Percentiles rank a stretch among this genome's conserved stretches.
These are phyloP conservation scores for Calendula officinalis DNA, from an alignment of 129 eudicot species.

Conservation along the genomic window DNA sequence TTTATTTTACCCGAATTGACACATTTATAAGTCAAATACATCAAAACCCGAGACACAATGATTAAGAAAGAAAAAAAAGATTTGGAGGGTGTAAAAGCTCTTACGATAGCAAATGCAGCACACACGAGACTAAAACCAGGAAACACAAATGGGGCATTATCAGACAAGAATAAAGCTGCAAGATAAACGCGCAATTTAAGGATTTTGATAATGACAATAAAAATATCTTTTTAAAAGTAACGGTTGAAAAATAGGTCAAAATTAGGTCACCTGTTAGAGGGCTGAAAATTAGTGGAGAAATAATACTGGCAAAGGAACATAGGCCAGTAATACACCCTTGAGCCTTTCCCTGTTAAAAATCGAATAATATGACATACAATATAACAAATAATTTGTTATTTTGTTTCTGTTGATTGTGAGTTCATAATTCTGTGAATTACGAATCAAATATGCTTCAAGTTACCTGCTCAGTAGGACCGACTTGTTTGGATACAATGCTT, in stretches of 20 bases:
- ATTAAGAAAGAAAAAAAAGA: conserved; percentile 5
- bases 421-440: neutral
- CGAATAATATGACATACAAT: too few species aligned
- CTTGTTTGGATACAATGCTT: conserved; percentile 73
- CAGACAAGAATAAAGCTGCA: conserved; percentile 76
- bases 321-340: conserved; percentile 10
- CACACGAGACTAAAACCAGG: conserved; percentile 86
- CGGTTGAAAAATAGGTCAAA: neutral
- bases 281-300: conserved; percentile 10
- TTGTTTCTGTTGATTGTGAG: neutral
- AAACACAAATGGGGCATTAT: conserved; percentile 74
- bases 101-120: conserved; percentile 57
- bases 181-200: neutral
- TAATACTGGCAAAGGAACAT: conserved; percentile 8
- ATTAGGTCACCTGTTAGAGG: conserved; percentile 51
- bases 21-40: neutral
- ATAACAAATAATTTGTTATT: too few species aligned
- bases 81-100: conserved; percentile 14
- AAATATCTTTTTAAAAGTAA: too few species aligned
- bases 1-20: too few species aligned
- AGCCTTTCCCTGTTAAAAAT: neutral
- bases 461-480: conserved; percentile 75
- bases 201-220: too few species aligned
- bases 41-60: neutral
- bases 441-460: neutral